Conservation (phyloP, 2,329 filamentous ascomycete genomes). For the Paraconiothyrium sp. region DNA sequence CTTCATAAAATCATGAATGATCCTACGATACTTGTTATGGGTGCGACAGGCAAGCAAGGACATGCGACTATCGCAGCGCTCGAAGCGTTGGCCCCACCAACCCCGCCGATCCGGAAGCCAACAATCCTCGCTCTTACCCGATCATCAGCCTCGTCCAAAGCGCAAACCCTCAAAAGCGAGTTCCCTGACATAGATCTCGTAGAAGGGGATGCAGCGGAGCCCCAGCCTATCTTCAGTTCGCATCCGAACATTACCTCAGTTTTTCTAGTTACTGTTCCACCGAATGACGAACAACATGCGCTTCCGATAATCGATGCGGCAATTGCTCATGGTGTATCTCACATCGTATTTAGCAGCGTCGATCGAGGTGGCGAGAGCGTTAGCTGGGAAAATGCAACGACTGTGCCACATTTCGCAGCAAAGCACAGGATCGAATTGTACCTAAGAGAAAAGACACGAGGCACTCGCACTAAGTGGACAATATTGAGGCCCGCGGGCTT, state of each 20-base stretch:
- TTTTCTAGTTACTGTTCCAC: neutral
- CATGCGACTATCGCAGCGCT: slow-evolving; percentile 3
- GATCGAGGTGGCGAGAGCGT: slow-evolving; percentile 3
- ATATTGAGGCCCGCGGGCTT: neutral
- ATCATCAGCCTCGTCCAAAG: neutral
- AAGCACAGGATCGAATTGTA: slow-evolving; percentile 2
- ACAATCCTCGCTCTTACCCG: neutral
- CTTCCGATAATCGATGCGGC: slow-evolving; percentile 4
- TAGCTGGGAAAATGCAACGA: slow-evolving; percentile 3
- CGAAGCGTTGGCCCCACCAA: neutral
- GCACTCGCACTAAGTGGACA: neutral
- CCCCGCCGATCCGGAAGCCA: neutral
- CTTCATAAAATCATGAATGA: neutral
- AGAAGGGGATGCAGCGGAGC: neutral
- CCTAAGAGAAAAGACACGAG: slow-evolving; percentile 1
- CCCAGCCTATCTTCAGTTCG: slow-evolving; percentile 1
- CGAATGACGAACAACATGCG: slow-evolving; percentile 1
- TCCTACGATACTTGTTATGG: neutral
- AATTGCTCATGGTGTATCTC: neutral
- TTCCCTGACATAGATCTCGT: neutral
- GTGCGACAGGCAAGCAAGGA: slow-evolving; percentile 3
- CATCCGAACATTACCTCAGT: neutral
- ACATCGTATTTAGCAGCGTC: slow-evolving; percentile 3
- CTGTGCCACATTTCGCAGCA: slow-evolving; percentile 2
- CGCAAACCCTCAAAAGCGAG: neutral